A percentile compares a stretch with the other conserved stretches of the same genome.
Evolutionary conservation across 345 rosid genomes (phyloP).

Genomic region (Rhizophora mangle): DNA sequence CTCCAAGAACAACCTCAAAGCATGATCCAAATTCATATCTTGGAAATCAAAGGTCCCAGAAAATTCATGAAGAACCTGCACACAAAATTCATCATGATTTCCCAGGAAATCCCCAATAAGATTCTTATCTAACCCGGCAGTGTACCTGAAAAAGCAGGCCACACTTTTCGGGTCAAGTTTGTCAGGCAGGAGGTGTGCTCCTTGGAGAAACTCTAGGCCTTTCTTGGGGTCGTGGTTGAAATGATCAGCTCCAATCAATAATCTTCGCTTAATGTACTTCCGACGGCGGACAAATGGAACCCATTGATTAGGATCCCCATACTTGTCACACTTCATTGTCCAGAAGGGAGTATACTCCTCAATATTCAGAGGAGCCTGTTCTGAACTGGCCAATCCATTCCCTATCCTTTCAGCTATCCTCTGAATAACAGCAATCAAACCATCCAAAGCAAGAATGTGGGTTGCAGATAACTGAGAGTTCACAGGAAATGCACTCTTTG

Average conservation of each 20-base stretch:
- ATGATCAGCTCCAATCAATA: slow-evolving; percentile 65
- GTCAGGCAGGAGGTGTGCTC: slow-evolving; percentile 56
- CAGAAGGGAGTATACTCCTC: slow-evolving; percentile 56
- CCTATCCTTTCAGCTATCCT: slow-evolving; percentile 61
- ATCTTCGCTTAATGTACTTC: slow-evolving; percentile 51
- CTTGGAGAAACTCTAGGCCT: slow-evolving; percentile 68
- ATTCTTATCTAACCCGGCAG: slow-evolving; percentile 67
- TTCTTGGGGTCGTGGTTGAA: slow-evolving; percentile 67
- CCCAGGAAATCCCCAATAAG: slow-evolving; percentile 69
- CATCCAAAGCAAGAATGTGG: slow-evolving; percentile 76
- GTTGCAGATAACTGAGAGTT: slow-evolving; percentile 72
- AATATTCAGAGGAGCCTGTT: slow-evolving; percentile 29
- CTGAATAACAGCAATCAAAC: slow-evolving; percentile 51
- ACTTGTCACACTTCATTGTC: slow-evolving; percentile 51
- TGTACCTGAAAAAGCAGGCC: slow-evolving; percentile 64
- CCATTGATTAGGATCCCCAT: slow-evolving; percentile 53
- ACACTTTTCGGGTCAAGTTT: slow-evolving; percentile 68
- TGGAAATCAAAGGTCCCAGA: slow-evolving; percentile 63
- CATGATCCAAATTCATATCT: slow-evolving; percentile 62
- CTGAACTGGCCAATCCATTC: slow-evolving; percentile 35
- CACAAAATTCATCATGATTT: slow-evolving; percentile 68
- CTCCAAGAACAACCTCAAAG: slow-evolving; percentile 70
- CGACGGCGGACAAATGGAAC: slow-evolving; percentile 57
- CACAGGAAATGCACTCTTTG: slow-evolving; percentile 68
- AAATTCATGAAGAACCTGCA: slow-evolving; percentile 74